Percentiles rank a stretch among this genome's conserved stretches.
phyloP scores from a whole-genome alignment of 202 grass and related monocot genomes.

The Saccharum hybrid region DNA sequence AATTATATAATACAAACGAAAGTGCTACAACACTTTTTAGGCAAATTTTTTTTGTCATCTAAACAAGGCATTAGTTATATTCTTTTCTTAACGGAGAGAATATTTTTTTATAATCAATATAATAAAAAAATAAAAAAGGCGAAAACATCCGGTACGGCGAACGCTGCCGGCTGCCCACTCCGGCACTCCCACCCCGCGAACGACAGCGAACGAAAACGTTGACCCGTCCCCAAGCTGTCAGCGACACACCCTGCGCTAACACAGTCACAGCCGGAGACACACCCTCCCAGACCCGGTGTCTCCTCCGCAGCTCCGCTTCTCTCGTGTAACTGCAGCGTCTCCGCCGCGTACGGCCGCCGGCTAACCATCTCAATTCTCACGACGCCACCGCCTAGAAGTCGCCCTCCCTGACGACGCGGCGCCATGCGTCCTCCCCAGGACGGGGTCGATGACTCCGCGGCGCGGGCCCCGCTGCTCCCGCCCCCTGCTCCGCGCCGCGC shows the following conservation, averaged over 20 bases:
- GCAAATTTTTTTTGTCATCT: no score
- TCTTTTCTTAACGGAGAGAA: no score
- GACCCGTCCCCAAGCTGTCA: slow-evolving; percentile 7
- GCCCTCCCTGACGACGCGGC: neutral
- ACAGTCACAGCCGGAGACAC: no score
- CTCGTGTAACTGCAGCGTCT: neutral
- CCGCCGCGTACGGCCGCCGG: neutral
- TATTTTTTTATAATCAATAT: neutral
- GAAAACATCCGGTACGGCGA: neutral
- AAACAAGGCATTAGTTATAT: no score
- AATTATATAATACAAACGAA: no score
- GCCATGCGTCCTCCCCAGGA: slow-evolving; percentile 29
- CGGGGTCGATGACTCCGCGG: neutral
- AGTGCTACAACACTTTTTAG: no score
- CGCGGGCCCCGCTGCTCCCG: slow-evolving; percentile 29
- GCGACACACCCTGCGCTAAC: neutral
- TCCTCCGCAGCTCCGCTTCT: neutral
- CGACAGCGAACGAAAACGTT: neutral
- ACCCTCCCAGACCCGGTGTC: neutral
- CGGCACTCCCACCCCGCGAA: neutral
- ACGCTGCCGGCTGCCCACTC: no score
- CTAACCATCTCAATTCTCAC: neutral
- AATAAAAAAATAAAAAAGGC: neutral
- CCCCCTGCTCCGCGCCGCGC: slow-evolving; percentile 17
- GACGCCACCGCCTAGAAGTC: neutral